Evolutionary conservation across 2,329 filamentous ascomycete species (phyloP).

Genomic region (Alternaria viburni): DNA sequence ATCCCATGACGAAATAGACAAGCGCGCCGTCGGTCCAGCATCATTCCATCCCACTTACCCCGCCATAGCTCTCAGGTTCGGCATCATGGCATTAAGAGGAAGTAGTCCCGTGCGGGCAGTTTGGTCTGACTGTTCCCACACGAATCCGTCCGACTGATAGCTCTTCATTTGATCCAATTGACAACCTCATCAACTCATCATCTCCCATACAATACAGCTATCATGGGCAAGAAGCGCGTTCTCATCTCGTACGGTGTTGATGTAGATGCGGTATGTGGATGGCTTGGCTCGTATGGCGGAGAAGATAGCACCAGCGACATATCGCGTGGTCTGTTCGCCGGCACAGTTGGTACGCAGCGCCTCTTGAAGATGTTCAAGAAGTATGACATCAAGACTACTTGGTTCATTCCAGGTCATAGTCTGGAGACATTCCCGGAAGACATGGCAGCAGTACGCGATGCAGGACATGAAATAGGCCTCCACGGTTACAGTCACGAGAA

Average conservation of each 20-base stretch:
- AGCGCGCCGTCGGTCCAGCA: conserved; percentile 11
- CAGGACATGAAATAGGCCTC: conserved; percentile 68
- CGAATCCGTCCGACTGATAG: not conserved
- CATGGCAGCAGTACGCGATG: conserved; percentile 62
- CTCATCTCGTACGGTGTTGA: conserved; percentile 72
- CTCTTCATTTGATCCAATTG: not conserved
- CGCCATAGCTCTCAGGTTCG: conserved; percentile 9
- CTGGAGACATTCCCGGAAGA: conserved; percentile 72
- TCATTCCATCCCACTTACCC: conserved; percentile 14
- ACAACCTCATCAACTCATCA: not conserved
- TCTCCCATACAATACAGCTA: not conserved
- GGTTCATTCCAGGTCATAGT: conserved; percentile 67
- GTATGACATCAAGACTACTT: conserved; percentile 73
- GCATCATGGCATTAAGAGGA: conserved; percentile 9
- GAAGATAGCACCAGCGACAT: conserved; percentile 76
- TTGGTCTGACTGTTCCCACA: not conserved
- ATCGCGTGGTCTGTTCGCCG: conserved; percentile 72
- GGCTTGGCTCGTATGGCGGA: conserved; percentile 76
- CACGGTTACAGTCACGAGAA: conserved; percentile 77
- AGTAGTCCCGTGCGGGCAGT: not conserved
- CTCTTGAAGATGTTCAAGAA: conserved; percentile 75
- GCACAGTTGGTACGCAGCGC: conserved; percentile 70
- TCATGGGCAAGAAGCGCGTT: conserved; percentile 59
- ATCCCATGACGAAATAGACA: not conserved
- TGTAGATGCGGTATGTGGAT: conserved; percentile 71